Evolutionary conservation across 2,329 filamentous ascomycete genomes (phyloP).

Genomic region (Scedosporium dehoogii): DNA sequence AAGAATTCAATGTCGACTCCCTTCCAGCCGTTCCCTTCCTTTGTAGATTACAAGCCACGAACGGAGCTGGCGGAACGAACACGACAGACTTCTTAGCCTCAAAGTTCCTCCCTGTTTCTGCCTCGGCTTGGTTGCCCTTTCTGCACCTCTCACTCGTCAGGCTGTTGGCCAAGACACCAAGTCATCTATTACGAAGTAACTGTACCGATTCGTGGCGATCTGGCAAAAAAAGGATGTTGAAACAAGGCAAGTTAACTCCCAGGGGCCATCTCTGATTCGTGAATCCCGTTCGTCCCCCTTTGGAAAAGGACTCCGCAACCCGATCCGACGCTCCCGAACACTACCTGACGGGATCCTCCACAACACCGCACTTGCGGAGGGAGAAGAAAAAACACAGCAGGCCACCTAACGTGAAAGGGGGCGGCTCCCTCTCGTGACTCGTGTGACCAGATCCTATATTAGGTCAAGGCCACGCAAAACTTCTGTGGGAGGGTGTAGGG

Average conservation of each 20-base stretch:
- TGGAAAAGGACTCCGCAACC: neutral
- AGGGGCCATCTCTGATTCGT: neutral
- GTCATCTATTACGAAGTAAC: neutral
- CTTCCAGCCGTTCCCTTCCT: too few species aligned
- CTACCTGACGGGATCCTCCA: neutral
- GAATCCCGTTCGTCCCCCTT: neutral
- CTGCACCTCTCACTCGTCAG: too few species aligned
- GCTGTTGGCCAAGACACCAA: neutral
- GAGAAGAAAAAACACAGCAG: neutral
- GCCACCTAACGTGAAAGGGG: too few species aligned
- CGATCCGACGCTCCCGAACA: neutral
- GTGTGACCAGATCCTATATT: conserved; percentile 2
- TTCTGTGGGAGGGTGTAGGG: neutral
- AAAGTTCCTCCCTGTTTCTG: too few species aligned
- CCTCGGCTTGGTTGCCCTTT: too few species aligned
- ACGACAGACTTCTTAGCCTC: too few species aligned
- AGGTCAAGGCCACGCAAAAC: neutral
- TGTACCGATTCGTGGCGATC: too few species aligned
- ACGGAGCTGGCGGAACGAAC: too few species aligned
- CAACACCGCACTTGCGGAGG: neutral
- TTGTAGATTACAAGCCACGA: too few species aligned
- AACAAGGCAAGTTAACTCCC: neutral
- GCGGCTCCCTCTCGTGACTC: neutral
- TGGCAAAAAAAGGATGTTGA: neutral
- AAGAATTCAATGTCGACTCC: too few species aligned